Evolutionary conservation across 1,139 yeast species (phyloP).

Genomic region (Magnusiomyces suaveolens): DNA sequence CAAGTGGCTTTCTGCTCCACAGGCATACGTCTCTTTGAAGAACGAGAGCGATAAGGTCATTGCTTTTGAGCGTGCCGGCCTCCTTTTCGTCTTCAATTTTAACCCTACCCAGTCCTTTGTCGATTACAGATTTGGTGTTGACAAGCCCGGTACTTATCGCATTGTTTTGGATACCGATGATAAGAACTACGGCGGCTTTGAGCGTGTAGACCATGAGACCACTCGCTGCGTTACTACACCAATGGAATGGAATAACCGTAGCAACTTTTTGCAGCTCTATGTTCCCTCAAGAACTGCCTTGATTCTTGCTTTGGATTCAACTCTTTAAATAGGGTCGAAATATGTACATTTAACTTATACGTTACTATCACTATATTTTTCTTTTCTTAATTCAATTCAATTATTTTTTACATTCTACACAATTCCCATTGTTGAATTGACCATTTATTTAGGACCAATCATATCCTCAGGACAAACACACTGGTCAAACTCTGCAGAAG

Average conservation of each 20-base stretch:
- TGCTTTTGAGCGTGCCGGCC: constrained; percentile 80
- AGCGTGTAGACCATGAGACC: constrained; percentile 50
- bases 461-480: constrained; percentile 98
- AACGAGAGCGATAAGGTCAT: constrained; percentile 81
- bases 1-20: constrained; percentile 65
- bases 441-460: constrained; percentile 64
- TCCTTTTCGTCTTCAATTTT: constrained; percentile 78
- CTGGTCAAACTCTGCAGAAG: constrained; percentile 77
- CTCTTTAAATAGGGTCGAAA: not conserved
- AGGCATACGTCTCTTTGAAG: constrained; percentile 80
- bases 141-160: constrained; percentile 63
- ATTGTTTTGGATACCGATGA: constrained; percentile 70
- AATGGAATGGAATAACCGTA: constrained; percentile 70
- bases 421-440: too few relatives aligned
- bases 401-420: too few relatives aligned
- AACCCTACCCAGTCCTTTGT: constrained; percentile 75
- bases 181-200: constrained; percentile 69
- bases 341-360: not conserved
- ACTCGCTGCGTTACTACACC: constrained; percentile 50
- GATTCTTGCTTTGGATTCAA: constrained; percentile 43
- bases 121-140: constrained; percentile 85
- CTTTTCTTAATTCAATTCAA: too few relatives aligned
- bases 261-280: constrained; percentile 70
- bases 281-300: constrained; percentile 76
- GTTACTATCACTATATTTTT: not conserved